Evolutionary conservation across 2,329 filamentous ascomycete species (phyloP), one percentile per base, ranked within the genome.

Genomic region (Beauveria rudraprayagi): DNA sequence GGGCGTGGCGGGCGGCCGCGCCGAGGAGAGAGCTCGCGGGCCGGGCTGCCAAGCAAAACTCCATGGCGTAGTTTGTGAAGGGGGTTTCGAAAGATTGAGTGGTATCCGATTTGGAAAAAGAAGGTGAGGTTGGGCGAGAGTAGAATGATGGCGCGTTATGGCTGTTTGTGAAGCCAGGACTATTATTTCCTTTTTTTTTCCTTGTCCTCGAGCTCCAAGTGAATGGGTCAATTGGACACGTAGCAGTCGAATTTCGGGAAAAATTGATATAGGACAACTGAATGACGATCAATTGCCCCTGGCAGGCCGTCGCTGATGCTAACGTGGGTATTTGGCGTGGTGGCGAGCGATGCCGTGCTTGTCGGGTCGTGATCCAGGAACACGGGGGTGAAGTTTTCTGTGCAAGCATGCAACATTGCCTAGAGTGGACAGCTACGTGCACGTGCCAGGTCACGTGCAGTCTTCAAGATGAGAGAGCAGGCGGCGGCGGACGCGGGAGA

Each of bases 1-100:
- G 57, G 41, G 9, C 41, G 19, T 54, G 50, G 30, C 58, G 50
- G 11, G 58, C 50, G 58, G 69, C 46, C 57, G 65, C 61, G 60
- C 64, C 66, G 65, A 73, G 65, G 57, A 76, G 69, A 66, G 68
- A 65, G 61, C 71, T 67, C 34, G 69, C 70, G 52, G 75, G 75
- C 46, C 75, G 72, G 62, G 67, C 61, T 64, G 76, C 65, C 56
- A 65, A 63, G 65, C 71, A 71, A 50, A 75, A 69, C 51, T 75
- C 70, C 75, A 77, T 77, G 60, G 56, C 67, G 41, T 19, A 10
- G 34, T 14, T 37, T 37, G 14, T 16, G 34, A 11, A 37, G 14
- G 10, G 16, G 14, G 2, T 37, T 37, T 37, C 5, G 10, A 5
- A 16, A 2, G 34, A 37, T 37, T 37, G 11, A 37, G 11, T 37